Percentiles rank a stretch among this genome's conserved stretches.
phyloP scores from a whole-genome alignment of 345 rosid genomes.

The Conringia planisiliqua region DNA sequence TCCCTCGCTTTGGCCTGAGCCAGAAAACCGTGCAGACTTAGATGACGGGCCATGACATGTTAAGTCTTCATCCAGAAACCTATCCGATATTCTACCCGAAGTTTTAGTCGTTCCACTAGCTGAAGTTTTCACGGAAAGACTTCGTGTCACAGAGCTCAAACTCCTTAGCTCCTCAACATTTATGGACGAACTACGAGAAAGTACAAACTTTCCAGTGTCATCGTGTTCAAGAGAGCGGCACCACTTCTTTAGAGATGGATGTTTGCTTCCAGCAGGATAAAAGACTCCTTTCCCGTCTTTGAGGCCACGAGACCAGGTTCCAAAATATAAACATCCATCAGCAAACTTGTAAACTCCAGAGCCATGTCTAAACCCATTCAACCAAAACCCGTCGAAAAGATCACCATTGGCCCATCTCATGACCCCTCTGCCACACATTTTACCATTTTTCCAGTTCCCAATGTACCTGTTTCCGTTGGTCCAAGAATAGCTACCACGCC shows the following conservation, averaged over 20 bases:
- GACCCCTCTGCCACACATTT: slow-evolving; percentile 80
- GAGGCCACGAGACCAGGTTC: slow-evolving; percentile 69
- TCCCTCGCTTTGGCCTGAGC: slow-evolving; percentile 46
- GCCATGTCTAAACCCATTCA: slow-evolving; percentile 72
- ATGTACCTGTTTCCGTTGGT: slow-evolving; percentile 67
- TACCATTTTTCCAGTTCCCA: slow-evolving; percentile 82
- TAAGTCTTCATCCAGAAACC: slow-evolving; percentile 48
- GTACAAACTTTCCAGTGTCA: slow-evolving; percentile 39
- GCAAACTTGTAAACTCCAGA: slow-evolving; percentile 74
- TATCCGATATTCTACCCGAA: slow-evolving; percentile 52
- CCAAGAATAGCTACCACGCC: slow-evolving; percentile 80
- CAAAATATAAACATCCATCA: slow-evolving; percentile 83
- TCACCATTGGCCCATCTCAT: slow-evolving; percentile 93
- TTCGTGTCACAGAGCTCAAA: slow-evolving; percentile 40
- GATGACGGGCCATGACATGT: slow-evolving; percentile 35
- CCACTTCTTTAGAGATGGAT: slow-evolving; percentile 61
- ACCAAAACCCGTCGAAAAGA: slow-evolving; percentile 75
- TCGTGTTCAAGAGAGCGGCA: slow-evolving; percentile 45
- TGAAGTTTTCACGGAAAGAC: slow-evolving; percentile 55
- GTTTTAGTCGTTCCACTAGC: slow-evolving; percentile 36
- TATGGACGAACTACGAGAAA: slow-evolving; percentile 46
- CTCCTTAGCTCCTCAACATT: slow-evolving; percentile 43
- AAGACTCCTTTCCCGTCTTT: slow-evolving; percentile 93
- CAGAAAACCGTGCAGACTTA: slow-evolving; percentile 33
- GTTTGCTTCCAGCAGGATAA: slow-evolving; percentile 74